Conservation (phyloP, 805 yeast genomes). For the Blastobotrys chiropterorum region DNA sequence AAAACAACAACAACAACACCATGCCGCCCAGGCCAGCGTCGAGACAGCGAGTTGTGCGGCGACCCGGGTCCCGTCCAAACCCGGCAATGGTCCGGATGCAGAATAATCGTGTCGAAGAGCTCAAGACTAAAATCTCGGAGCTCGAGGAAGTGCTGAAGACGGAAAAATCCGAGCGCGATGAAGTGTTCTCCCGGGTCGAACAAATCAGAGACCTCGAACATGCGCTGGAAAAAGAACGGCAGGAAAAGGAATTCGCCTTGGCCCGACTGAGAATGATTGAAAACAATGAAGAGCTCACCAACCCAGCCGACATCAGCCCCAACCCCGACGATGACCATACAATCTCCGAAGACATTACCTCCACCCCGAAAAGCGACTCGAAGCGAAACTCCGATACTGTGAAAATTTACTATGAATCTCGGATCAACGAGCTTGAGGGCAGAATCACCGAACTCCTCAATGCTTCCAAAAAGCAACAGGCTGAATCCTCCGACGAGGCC, state of each 20-base stretch:
- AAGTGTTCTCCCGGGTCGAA: constrained; percentile 15
- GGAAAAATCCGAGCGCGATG: constrained; percentile 21
- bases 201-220: constrained; percentile 20
- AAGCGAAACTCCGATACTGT: neutral
- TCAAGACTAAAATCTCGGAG: constrained; percentile 24
- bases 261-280: constrained; percentile 2
- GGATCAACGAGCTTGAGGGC: constrained; percentile 10
- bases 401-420: neutral
- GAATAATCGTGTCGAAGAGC: constrained; percentile 21
- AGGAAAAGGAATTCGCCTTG: constrained; percentile 12
- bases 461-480: neutral
- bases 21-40: constrained; percentile 13
- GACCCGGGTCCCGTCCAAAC: constrained; percentile 16
- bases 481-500: constrained; percentile 3
- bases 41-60: constrained; percentile 8
- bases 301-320: neutral
- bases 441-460: constrained; percentile 15
- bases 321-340: neutral
- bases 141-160: constrained; percentile 24
- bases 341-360: neutral
- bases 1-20: neutral
- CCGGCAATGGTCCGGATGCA: constrained; percentile 11
- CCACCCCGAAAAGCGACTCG: constrained; percentile 1
- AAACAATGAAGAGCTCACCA: neutral
- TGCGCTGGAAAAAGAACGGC: constrained; percentile 14